A percentile compares a stretch with the other conserved stretches of the same genome.
Conservation (phyloP, 1,284 basidiomycete species). For the Ustilago curta region DNA sequence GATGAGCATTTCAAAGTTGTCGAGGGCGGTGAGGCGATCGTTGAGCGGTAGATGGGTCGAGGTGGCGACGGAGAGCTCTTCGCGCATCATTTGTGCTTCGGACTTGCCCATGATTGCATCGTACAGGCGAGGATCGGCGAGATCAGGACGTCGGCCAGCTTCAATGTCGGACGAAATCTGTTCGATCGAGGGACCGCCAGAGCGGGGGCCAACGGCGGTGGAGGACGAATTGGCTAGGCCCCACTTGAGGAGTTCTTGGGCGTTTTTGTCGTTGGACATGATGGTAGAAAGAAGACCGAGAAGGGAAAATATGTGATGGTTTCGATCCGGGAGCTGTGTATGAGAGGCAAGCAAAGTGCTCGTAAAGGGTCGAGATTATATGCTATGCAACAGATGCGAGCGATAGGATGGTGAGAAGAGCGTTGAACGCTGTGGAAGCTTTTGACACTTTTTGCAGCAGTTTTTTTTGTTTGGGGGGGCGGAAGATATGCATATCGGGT, state of each 20-base stretch:
- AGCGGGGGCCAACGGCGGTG: constrained; percentile 14
- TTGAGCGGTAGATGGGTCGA: constrained; percentile 33
- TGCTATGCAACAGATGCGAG: background rate
- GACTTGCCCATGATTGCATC: constrained; percentile 68
- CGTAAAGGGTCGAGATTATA: background rate
- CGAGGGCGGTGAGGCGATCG: constrained; percentile 79
- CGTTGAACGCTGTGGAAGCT: constrained; percentile 24
- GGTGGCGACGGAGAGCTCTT: constrained; percentile 61
- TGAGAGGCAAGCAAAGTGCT: background rate
- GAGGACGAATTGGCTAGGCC: constrained; percentile 45
- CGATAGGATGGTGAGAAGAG: background rate
- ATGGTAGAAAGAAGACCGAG: constrained; percentile 2
- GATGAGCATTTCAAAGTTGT: constrained; percentile 95
- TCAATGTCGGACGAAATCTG: constrained; percentile 59
- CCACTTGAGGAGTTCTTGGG: constrained; percentile 66
- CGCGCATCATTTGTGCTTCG: constrained; percentile 68
- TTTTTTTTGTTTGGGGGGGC: constrained; percentile 5
- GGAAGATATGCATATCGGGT: constrained; percentile 22
- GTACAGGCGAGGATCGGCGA: constrained; percentile 61
- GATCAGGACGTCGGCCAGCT: constrained; percentile 61
- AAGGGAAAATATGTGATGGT: background rate
- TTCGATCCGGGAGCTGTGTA: background rate
- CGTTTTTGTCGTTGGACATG: constrained; percentile 60
- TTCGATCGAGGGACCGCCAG: constrained; percentile 38
- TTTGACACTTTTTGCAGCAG: no score